Conservation (phyloP, 164 flowering plant species). For the Dillenia turbinata region DNA sequence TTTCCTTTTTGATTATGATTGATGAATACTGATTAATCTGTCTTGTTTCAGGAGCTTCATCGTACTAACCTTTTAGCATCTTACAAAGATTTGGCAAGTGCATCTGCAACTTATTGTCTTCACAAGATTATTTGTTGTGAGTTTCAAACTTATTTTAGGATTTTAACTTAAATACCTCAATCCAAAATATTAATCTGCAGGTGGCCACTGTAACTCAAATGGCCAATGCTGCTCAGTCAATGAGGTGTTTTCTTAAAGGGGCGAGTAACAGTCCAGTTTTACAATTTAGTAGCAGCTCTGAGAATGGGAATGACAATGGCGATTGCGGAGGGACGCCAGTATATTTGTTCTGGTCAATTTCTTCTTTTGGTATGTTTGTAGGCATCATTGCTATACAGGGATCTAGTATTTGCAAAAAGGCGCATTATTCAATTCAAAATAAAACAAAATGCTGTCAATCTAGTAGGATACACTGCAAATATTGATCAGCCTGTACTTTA, state of each 20-base stretch:
- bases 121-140: too few relatives aligned
- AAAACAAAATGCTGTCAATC: too few relatives aligned
- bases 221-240: slow-evolving; percentile 44
- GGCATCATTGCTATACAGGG: too few relatives aligned
- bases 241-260: slow-evolving; percentile 60
- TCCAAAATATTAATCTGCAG: slow-evolving; percentile 25
- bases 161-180: too few relatives aligned
- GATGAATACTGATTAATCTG: not conserved
- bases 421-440: not conserved
- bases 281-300: slow-evolving; percentile 46
- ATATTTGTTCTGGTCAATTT: slow-evolving; percentile 45
- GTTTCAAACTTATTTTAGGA: too few relatives aligned
- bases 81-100: slow-evolving; percentile 49
- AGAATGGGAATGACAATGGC: slow-evolving; percentile 47
- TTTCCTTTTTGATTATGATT: not conserved
- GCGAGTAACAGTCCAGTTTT: slow-evolving; percentile 40
- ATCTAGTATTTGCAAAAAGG: too few relatives aligned
- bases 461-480: not conserved
- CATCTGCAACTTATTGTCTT: not conserved
- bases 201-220: slow-evolving; percentile 45
- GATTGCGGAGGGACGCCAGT: slow-evolving; percentile 76
- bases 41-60: slow-evolving; percentile 39
- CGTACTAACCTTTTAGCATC: slow-evolving; percentile 37
- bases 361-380: slow-evolving; percentile 48
- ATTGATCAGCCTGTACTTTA: not conserved